Conservation (phyloP, 805 yeast species). For the Cyberlindnera amylophila region DNA sequence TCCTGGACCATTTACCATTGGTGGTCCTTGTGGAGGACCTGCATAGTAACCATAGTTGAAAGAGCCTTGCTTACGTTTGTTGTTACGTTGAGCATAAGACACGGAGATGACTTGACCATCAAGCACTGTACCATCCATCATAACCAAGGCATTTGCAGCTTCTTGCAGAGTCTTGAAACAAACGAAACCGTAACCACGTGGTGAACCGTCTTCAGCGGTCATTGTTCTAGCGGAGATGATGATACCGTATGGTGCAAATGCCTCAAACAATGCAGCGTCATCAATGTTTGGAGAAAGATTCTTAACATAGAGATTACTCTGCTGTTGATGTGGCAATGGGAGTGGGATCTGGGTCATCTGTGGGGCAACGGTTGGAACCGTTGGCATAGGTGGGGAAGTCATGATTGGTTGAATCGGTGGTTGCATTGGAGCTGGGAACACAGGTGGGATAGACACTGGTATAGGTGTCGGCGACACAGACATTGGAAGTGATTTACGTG, state of each 20-base stretch:
- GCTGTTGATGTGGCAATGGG: constrained; percentile 50
- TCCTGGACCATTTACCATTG: constrained; percentile 1
- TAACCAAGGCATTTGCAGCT: constrained; percentile 63
- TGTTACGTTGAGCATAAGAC: constrained; percentile 71
- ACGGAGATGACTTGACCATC: constrained; percentile 55
- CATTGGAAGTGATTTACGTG: background rate
- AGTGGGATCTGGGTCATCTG: constrained; percentile 28
- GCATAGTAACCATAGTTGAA: constrained; percentile 2
- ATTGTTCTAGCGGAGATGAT: constrained; percentile 51
- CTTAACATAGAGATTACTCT: constrained; percentile 66
- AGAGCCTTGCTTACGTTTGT: constrained; percentile 28
- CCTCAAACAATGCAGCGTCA: constrained; percentile 43
- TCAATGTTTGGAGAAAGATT: constrained; percentile 48
- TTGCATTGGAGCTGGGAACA: constrained; percentile 3
- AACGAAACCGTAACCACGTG: constrained; percentile 77
- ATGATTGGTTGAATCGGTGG: constrained; percentile 5
- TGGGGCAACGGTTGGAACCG: background rate
- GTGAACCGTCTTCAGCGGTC: constrained; percentile 35
- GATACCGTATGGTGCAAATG: constrained; percentile 44
- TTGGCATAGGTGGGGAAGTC: background rate
- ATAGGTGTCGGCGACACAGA: constrained; percentile 10
- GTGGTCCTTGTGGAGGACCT: background rate
- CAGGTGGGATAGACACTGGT: constrained; percentile 1
- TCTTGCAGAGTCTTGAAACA: constrained; percentile 58
- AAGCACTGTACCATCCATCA: constrained; percentile 55